Conservation (phyloP, 2,329 filamentous ascomycete genomes). For the Dactylellina haptotyla region DNA sequence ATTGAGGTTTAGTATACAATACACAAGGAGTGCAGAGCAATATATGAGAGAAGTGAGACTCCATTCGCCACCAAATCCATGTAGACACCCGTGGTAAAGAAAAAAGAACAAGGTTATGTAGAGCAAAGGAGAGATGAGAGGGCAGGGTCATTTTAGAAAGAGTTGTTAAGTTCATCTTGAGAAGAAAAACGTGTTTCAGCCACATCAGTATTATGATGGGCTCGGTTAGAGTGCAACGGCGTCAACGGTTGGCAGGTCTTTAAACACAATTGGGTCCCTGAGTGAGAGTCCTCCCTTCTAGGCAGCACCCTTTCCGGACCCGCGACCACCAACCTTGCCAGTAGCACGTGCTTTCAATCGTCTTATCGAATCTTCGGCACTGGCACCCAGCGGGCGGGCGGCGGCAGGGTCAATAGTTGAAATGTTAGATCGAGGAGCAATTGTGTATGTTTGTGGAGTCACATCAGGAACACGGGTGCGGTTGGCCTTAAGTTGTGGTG, state of each 20-base stretch:
- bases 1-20: slow-evolving; percentile 7
- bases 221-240: background rate
- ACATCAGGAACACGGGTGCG: slow-evolving; percentile 57
- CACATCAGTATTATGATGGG: background rate
- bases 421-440: slow-evolving; percentile 55
- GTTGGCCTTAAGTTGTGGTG: slow-evolving; percentile 56
- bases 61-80: slow-evolving; percentile 34
- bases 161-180: background rate
- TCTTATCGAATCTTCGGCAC: slow-evolving; percentile 57
- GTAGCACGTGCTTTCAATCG: slow-evolving; percentile 57
- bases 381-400: slow-evolving; percentile 56
- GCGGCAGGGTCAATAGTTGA: slow-evolving; percentile 48
- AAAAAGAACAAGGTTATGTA: too few relatives aligned
- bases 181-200: background rate
- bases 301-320: slow-evolving; percentile 31
- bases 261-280: slow-evolving; percentile 14
- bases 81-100: slow-evolving; percentile 4
- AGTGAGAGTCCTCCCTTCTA: slow-evolving; percentile 32
- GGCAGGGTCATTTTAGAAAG: too few relatives aligned
- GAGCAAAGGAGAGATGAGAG: too few relatives aligned
- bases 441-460: slow-evolving; percentile 57
- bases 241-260: slow-evolving; percentile 1
- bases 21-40: background rate
- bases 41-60: slow-evolving; percentile 5
- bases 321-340: slow-evolving; percentile 33